These are phyloP conservation scores for Chytriomyces sp. DNA, from an alignment of 192 early-diverging fungal genomes.

Conservation along the genomic window DNA sequence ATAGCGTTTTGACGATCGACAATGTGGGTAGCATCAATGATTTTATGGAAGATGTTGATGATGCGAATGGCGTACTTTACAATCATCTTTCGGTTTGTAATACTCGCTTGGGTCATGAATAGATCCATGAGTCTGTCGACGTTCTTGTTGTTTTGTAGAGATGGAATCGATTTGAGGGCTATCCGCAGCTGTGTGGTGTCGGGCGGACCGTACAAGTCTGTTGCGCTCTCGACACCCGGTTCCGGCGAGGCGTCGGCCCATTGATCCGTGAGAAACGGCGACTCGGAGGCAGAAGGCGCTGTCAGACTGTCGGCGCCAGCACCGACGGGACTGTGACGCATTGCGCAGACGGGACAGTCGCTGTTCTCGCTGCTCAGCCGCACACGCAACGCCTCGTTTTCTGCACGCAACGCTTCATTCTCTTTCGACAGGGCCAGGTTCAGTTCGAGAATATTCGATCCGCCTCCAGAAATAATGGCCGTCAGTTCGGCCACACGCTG, in stretches of 20 bases:
- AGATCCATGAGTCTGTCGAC: conserved; percentile 22
- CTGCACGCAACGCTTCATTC: no score
- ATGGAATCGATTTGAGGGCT: conserved; percentile 12
- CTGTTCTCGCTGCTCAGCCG: no score
- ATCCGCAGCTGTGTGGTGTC: conserved; percentile 6
- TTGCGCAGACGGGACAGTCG: no score
- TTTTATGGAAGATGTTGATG: not conserved
- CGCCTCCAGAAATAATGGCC: not conserved
- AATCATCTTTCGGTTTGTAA: not conserved
- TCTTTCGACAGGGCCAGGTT: no score
- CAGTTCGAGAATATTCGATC: not conserved
- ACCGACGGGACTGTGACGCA: no score
- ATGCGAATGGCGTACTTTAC: not conserved
- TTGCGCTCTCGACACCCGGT: conserved; percentile 1
- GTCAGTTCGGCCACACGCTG: conserved; percentile 22
- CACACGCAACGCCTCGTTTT: no score
- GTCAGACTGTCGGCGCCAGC: not conserved
- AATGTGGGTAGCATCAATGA: not conserved
- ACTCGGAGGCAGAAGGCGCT: not conserved
- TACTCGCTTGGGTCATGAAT: not conserved
- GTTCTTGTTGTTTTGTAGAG: not conserved
- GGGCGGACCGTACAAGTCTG: conserved; percentile 26
- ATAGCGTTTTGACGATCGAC: conserved; percentile 12
- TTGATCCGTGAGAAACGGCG: not conserved
- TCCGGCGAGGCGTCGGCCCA: not conserved